phyloP scores from a whole-genome alignment of 2,329 filamentous ascomycete genomes.

The Coniella vitis region DNA sequence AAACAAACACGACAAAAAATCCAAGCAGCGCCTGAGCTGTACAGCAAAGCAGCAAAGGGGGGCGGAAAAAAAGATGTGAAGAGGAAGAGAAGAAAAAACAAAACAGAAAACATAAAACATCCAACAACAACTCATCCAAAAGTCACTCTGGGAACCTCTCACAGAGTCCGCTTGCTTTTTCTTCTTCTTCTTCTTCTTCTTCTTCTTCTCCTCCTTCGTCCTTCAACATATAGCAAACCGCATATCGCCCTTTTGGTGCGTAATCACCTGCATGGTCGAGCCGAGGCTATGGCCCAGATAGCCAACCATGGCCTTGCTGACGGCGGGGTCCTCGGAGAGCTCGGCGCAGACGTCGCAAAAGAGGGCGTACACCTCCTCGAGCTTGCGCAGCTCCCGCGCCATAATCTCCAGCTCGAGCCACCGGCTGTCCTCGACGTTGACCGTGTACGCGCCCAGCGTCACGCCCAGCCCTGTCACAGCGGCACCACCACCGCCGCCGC shows the following conservation, averaged over 20 bases:
- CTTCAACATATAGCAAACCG: slow-evolving; percentile 19
- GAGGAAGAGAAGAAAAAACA: too few relatives aligned
- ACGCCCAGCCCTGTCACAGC: slow-evolving; percentile 26
- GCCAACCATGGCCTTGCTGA: slow-evolving; percentile 38
- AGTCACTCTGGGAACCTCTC: too few relatives aligned
- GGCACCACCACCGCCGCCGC: not conserved
- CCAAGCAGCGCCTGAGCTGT: too few relatives aligned
- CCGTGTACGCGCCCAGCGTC: slow-evolving; percentile 38
- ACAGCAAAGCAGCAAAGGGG: too few relatives aligned
- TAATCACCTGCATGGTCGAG: slow-evolving; percentile 35
- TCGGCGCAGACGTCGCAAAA: slow-evolving; percentile 37
- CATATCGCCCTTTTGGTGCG: slow-evolving; percentile 29
- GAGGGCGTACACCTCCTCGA: slow-evolving; percentile 38
- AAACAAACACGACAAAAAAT: too few relatives aligned
- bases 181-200: too few relatives aligned
- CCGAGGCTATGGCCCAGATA: slow-evolving; percentile 38
- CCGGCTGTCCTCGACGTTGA: slow-evolving; percentile 37
- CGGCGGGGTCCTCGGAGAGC: slow-evolving; percentile 33
- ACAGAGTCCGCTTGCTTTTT: too few relatives aligned
- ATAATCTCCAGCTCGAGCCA: slow-evolving; percentile 43
- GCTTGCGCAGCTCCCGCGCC: slow-evolving; percentile 39
- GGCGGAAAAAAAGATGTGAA: too few relatives aligned
- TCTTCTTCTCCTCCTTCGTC: not conserved
- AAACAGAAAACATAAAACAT: too few relatives aligned
- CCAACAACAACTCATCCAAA: too few relatives aligned